phyloP scores from a whole-genome alignment of 208 protist genomes.

The Lotmaria passim region DNA sequence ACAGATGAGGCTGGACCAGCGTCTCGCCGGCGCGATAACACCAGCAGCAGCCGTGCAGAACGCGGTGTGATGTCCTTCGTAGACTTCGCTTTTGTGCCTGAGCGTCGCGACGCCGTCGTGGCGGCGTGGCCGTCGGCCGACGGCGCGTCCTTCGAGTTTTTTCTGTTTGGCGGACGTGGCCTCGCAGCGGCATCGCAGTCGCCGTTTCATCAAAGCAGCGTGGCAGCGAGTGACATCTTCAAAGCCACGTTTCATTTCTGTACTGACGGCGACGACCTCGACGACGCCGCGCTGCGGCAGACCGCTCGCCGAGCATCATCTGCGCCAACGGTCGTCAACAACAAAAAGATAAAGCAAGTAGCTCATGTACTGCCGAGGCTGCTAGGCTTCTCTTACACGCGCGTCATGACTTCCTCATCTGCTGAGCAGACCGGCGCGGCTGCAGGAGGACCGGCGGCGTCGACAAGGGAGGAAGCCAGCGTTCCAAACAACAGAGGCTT shows the following conservation, averaged over 20 bases:
- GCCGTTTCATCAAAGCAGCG: too few relatives aligned
- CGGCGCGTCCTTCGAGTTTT: background rate
- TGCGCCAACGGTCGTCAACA: too few relatives aligned
- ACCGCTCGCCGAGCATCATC: too few relatives aligned
- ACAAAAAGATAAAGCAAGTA: background rate
- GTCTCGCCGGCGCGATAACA: too few relatives aligned
- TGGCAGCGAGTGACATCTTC: constrained; percentile 9
- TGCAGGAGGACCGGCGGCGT: too few relatives aligned
- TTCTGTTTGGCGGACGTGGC: constrained; percentile 12
- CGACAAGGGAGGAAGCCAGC: too few relatives aligned
- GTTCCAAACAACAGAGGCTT: constrained; percentile 22
- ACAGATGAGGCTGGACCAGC: background rate
- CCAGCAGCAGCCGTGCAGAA: too few relatives aligned
- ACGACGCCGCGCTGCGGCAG: background rate
- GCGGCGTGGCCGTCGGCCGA: constrained; percentile 8
- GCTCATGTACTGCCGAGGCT: background rate
- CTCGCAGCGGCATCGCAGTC: background rate
- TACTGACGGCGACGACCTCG: background rate
- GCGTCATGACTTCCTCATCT: too few relatives aligned
- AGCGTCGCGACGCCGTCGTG: constrained; percentile 9
- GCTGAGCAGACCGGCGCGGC: too few relatives aligned
- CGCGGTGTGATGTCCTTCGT: background rate
- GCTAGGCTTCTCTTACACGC: constrained; percentile 12
- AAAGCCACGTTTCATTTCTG: constrained; percentile 1
- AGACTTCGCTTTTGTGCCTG: constrained; percentile 7